Evolutionary conservation across 2,329 filamentous ascomycete genomes (phyloP), one percentile per base, ranked within the genome.

Genomic region (Aspergillus alliaceus): DNA sequence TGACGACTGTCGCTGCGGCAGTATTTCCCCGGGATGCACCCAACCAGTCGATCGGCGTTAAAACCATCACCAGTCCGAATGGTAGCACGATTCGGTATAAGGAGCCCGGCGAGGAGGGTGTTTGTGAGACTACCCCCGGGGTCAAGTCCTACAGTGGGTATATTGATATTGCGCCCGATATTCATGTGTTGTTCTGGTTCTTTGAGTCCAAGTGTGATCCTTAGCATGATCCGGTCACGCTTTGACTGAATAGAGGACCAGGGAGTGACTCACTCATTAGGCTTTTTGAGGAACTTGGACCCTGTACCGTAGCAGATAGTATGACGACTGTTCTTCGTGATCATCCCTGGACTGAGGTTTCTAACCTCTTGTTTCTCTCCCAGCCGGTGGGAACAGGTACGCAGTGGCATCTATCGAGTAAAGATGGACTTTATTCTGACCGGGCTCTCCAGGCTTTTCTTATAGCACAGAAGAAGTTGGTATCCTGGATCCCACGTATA

Each of bases 281-380:
- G 2, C 62, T 77, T 37, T 77, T 77, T 46, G 68, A 77, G 65
- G 74, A 78, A 62, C 59, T 76, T 56, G 76, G 75, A 6, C 75
- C 76, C 15, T 78, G 76, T 60, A 67, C 69, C 48, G 72, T 83
- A 42, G 77, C 78, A 25, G 72, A 77, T 54, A 70, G 75, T 34
- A 77, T n/a, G 74, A 78, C 15, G 72, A 75, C 61, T 69, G 44
- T 47, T 14, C 44, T 79, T 67, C 87, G 88, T 64, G 82, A 82
- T 4, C 82, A 85, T 71, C 79, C 80, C 6, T 88, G 83, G 83
- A 85, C 79, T 62, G 80, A 85, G 58, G 79, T 80, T 25, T 83
- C 80, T 29, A 86, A 86, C 65, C 74, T 88, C 69, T 72, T 88
- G 9, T 87, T 86, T 71, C 75, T 88, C 48, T 84, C 83, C 53